A percentile compares a stretch with the other conserved stretches of the same genome.
These are phyloP conservation scores for Aspergillus awamori DNA, from an alignment of 2,329 filamentous ascomycete genomes.

Conservation along the genomic window DNA sequence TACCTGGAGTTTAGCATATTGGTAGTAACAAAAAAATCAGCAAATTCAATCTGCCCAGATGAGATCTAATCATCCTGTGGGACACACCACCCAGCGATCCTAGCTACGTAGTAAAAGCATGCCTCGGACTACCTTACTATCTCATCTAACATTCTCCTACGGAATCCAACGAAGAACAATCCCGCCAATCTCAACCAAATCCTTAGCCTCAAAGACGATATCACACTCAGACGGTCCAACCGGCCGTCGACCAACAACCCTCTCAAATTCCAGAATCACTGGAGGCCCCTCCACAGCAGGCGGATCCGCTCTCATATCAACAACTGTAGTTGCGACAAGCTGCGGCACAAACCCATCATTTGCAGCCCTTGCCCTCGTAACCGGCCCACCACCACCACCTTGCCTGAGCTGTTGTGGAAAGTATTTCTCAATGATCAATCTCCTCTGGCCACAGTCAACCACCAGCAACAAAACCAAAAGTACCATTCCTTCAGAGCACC, in stretches of 20 bases:
- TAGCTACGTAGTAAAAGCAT: too few species aligned
- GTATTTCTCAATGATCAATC: background rate
- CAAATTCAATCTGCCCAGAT: too few species aligned
- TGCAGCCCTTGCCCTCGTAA: too few species aligned
- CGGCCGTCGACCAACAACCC: background rate
- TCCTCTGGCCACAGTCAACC: background rate
- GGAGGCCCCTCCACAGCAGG: background rate
- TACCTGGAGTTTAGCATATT: too few species aligned
- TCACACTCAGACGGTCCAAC: background rate
- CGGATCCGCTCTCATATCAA: background rate
- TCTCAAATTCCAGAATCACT: background rate
- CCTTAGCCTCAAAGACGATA: background rate
- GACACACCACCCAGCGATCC: too few species aligned
- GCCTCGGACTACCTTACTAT: too few species aligned
- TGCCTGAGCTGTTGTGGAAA: background rate
- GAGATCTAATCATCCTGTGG: too few species aligned
- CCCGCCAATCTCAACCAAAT: background rate
- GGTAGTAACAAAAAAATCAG: too few species aligned
- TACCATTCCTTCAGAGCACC: background rate
- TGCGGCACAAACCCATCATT: background rate
- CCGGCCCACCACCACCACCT: background rate
- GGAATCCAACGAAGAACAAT: too few species aligned
- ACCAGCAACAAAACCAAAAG: background rate
- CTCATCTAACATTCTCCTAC: too few species aligned
- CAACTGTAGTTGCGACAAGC: background rate